These are phyloP conservation scores for Lentinula raphanica DNA, from an alignment of 768 basidiomycete genomes.

Conservation along the genomic window DNA sequence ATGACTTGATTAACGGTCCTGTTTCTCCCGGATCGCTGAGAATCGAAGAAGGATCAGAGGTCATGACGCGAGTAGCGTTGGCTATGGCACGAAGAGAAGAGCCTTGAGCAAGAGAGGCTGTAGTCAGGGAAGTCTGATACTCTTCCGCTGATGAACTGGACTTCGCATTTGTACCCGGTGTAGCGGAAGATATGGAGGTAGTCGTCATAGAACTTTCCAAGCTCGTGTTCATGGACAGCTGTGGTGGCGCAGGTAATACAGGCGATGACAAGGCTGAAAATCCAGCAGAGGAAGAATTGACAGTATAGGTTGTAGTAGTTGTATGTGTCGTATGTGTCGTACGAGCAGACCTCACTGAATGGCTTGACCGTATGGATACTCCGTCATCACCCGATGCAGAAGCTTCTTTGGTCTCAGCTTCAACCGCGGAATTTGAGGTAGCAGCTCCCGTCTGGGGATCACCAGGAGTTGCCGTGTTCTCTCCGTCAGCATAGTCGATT, in stretches of 20 bases:
- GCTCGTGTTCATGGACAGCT: not conserved
- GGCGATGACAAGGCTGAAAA: not conserved
- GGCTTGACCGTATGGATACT: not conserved
- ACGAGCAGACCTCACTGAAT: not conserved
- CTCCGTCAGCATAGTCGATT: not conserved
- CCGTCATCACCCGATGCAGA: not conserved
- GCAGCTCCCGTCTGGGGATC: not conserved
- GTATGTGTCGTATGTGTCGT: conserved; percentile 2
- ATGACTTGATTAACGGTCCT: conserved; percentile 48
- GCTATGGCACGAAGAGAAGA: conserved; percentile 69
- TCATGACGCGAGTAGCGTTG: conserved; percentile 86
- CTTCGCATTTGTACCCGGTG: not conserved
- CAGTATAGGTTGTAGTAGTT: not conserved
- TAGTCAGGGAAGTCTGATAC: conserved; percentile 9
- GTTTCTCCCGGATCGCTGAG: conserved; percentile 65
- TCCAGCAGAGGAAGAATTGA: not conserved
- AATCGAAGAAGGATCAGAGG: conserved; percentile 63
- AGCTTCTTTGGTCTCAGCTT: not conserved
- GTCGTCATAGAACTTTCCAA: not conserved
- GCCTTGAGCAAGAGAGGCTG: conserved; percentile 42
- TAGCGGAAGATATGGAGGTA: not conserved
- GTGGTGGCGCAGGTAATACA: not conserved
- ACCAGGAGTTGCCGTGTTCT: not conserved
- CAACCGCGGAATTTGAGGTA: not conserved
- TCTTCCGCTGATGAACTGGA: not conserved